Base-by-base conservation (phyloP, 768 basidiomycete species). In the Hortiboletus flavorubellus region DNA sequence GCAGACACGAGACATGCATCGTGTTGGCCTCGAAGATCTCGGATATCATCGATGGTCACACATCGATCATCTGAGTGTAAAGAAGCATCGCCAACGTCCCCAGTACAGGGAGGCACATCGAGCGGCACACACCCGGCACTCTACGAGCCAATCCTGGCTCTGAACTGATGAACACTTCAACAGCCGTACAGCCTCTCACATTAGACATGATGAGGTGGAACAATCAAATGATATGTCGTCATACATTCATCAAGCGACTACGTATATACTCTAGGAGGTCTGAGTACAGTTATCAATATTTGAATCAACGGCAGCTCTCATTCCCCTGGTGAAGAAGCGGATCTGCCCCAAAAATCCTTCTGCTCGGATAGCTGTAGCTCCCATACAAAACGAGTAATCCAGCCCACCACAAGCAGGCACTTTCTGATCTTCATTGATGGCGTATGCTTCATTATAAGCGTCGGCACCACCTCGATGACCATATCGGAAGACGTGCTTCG, bases 401-500 rank as follows among this genome's bases (percentile, higher is more conserved):
- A 40, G 30, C 30, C 15, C 38, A 46, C 37, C 37, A 39, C 35
- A 41, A 37, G 10, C n/a, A 42, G 6, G 4, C 21, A 31, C 21
- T 16, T 11, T 14, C 58, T 18, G 4, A 68, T 68, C 69, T 65
- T 69, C 67, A 10, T 68, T 71, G 29, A 56, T 43, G 30, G 69
- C 71, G 54, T 70, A 68, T 14, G 42, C 39, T 21, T 67, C 77
- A 12, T 68, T 67, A 54, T 81, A 80, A 53, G 65, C 74, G 46
- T 64, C 65, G 33, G 35, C 23, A 21, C 33, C 49, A 37, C 58
- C 62, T n/a, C 57, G 54, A 59, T 76, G 76, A 16, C 68, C 68
- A 61, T 78, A 81, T 40, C 78, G 77, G 68, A 78, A 78, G 53
- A 80, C 79, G 56, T 79, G 72, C 34, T 58, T 59, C 21, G 79